These are phyloP conservation scores for Nannochloropsis gaditana DNA, from an alignment of 108 stramenopile genomes.

Conservation along the genomic window DNA sequence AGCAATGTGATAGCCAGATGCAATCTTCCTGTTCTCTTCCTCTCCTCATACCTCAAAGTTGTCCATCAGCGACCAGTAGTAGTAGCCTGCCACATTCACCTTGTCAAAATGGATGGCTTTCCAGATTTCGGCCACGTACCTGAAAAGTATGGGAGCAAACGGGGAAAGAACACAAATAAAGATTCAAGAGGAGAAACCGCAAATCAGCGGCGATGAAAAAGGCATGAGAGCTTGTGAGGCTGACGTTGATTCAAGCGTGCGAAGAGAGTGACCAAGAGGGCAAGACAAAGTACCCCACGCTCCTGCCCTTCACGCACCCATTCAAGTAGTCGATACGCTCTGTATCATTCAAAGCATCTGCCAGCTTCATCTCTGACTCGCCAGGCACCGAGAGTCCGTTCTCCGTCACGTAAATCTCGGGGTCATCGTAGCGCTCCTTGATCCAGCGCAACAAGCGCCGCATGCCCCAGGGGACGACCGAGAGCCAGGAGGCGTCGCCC, in stretches of 20 bases:
- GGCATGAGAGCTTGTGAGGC: too few relatives aligned
- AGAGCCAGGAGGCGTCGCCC: slow-evolving; percentile 52
- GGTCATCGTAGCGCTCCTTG: slow-evolving; percentile 44
- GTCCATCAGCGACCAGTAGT: slow-evolving; percentile 85
- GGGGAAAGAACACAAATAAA: background rate
- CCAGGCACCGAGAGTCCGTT: slow-evolving; percentile 44
- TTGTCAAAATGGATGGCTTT: slow-evolving; percentile 53
- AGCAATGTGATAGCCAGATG: too few relatives aligned
- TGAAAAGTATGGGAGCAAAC: background rate
- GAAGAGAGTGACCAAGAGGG: background rate
- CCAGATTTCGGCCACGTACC: slow-evolving; percentile 35
- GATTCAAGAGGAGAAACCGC: too few relatives aligned
- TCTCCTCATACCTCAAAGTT: slow-evolving; percentile 62
- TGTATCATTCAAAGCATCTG: slow-evolving; percentile 36
- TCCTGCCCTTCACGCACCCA: background rate
- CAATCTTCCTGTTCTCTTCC: background rate
- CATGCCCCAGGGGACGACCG: slow-evolving; percentile 51
- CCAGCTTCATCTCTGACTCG: slow-evolving; percentile 27
- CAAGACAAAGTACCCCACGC: background rate
- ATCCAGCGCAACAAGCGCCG: slow-evolving; percentile 48
- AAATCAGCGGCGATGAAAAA: too few relatives aligned
- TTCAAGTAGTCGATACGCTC: slow-evolving; percentile 40
- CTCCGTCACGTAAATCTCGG: slow-evolving; percentile 51
- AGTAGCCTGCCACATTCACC: slow-evolving; percentile 73
- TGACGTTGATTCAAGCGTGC: background rate